A percentile compares a stretch with the other conserved stretches of the same genome.
Evolutionary conservation across 768 basidiomycete genomes (phyloP).

Genomic region (Udeniomyces megalosporus): DNA sequence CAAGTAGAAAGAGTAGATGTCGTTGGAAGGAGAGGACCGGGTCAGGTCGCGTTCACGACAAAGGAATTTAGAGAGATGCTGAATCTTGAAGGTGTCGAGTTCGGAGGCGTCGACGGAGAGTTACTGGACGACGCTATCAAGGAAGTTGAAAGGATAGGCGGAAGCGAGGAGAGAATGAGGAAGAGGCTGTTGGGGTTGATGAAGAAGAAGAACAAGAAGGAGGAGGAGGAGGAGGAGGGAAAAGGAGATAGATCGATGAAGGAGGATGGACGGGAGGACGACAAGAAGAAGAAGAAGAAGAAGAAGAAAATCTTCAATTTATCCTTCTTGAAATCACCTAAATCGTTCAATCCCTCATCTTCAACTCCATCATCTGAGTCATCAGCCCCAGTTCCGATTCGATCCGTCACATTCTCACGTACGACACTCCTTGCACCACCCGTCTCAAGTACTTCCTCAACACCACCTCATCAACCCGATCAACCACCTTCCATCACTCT

Average conservation of each 20-base stretch:
- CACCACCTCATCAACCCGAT: conserved; percentile 3
- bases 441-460: neutral
- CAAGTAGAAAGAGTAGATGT: conserved; percentile 61
- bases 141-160: conserved; percentile 16
- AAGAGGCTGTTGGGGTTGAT: conserved; percentile 32
- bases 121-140: conserved; percentile 23
- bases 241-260: too few relatives aligned
- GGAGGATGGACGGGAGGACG: too few relatives aligned
- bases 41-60: conserved; percentile 75
- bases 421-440: neutral
- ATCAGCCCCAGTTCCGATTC: conserved; percentile 35
- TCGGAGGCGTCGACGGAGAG: conserved; percentile 20
- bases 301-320: conserved; percentile 21
- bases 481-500: conserved; percentile 1
- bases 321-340: conserved; percentile 26
- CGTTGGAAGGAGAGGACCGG: conserved; percentile 68
- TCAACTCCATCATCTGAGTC: conserved; percentile 11
- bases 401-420: conserved; percentile 31
- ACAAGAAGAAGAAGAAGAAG: conserved; percentile 12
- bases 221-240: conserved; percentile 9
- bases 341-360: conserved; percentile 12
- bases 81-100: conserved; percentile 45
- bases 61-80: conserved; percentile 84
- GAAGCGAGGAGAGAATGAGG: conserved; percentile 27
- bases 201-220: conserved; percentile 19